Conservation (phyloP, 2,329 filamentous ascomycete genomes). For the Pseudogymnoascus sp. region DNA sequence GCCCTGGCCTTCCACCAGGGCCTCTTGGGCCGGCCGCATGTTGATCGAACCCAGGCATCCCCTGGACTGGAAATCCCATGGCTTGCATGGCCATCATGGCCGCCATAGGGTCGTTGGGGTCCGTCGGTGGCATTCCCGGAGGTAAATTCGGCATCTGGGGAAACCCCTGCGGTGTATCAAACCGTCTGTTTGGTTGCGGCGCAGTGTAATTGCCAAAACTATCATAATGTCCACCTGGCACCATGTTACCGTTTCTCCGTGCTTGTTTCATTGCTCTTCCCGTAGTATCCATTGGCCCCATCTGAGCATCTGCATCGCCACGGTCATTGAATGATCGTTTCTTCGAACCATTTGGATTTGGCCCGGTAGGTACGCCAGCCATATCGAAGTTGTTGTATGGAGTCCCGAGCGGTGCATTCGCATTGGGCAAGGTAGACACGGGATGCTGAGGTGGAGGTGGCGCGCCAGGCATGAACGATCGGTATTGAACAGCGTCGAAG, state of each 20-base stretch:
- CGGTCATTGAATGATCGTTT: constrained; percentile 51
- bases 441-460: constrained; percentile 28
- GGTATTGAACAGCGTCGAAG: constrained; percentile 55
- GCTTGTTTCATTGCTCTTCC: constrained; percentile 50
- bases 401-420: constrained; percentile 9
- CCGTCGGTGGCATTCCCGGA: constrained; percentile 39
- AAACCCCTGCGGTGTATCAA: constrained; percentile 15
- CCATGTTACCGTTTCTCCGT: constrained; percentile 41
- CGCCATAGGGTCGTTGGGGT: constrained; percentile 52
- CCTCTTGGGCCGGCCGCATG: constrained; percentile 19
- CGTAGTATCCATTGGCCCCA: constrained; percentile 24
- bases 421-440: constrained; percentile 22
- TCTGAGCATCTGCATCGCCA: constrained; percentile 33
- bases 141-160: constrained; percentile 20
- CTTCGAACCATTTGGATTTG: constrained; percentile 25
- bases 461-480: constrained; percentile 50
- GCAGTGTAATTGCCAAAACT: constrained; percentile 22
- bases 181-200: constrained; percentile 10
- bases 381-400: constrained; percentile 20
- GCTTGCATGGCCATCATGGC: constrained; percentile 54
- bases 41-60: constrained; percentile 31
- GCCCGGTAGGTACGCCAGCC: constrained; percentile 17
- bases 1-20: not conserved
- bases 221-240: constrained; percentile 31
- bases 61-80: constrained; percentile 41